A percentile compares a stretch with the other conserved stretches of the same genome.
Evolutionary conservation across 306 rosid genomes (phyloP).

Genomic region (Sindora glabra): DNA sequence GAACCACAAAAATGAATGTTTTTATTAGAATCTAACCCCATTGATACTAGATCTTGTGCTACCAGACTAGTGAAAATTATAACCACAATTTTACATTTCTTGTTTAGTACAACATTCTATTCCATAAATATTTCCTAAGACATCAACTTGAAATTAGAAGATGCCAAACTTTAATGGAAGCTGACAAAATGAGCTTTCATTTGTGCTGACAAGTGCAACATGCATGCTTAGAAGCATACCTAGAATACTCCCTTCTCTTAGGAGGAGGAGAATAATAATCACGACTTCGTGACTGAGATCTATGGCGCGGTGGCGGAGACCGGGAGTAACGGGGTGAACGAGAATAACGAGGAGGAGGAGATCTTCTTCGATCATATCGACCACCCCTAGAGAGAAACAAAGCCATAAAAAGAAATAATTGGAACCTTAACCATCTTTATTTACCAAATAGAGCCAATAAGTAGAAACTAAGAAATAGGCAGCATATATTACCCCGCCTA

Average conservation of each 20-base stretch:
- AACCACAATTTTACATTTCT: not conserved
- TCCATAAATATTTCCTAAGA: too few relatives aligned
- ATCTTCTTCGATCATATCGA: slow-evolving; percentile 64
- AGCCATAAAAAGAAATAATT: not conserved
- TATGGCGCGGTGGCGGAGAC: slow-evolving; percentile 71
- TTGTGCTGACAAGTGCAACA: not conserved
- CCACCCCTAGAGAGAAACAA: slow-evolving; percentile 40
- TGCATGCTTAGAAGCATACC: slow-evolving; percentile 29
- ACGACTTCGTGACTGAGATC: slow-evolving; percentile 65
- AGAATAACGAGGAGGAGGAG: slow-evolving; percentile 82
- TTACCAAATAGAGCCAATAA: not conserved
- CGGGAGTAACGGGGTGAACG: slow-evolving; percentile 63
- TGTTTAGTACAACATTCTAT: not conserved
- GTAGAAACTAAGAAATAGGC: too few relatives aligned
- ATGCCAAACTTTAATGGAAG: not conserved
- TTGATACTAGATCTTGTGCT: not conserved
- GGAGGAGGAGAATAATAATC: slow-evolving; percentile 69
- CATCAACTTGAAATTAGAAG: not conserved
- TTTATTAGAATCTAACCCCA: too few relatives aligned
- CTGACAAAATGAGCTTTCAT: not conserved
- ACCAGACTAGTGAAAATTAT: not conserved
- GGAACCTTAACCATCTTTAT: too few relatives aligned
- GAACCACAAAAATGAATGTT: too few relatives aligned
- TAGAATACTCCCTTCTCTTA: slow-evolving; percentile 62
- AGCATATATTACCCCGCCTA: too few relatives aligned